Base-by-base conservation (phyloP, 148 eudicot genomes). In the Chenopodium berlandieri region DNA sequence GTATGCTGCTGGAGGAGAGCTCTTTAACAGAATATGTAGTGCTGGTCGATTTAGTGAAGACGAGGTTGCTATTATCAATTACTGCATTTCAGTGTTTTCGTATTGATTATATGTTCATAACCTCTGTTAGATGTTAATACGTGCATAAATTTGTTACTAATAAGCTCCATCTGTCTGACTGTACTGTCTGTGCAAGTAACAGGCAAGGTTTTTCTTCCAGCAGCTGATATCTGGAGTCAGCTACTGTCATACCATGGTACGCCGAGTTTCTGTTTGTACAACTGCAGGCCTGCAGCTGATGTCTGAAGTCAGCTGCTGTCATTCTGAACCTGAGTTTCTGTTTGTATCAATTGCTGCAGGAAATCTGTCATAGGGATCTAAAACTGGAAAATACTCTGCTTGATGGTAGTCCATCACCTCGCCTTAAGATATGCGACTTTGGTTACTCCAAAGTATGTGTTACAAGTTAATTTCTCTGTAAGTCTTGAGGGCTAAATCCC, bases 131-230 rank as follows among this genome's bases (percentile, higher is more conserved):
- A 54, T 66, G 63, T 44, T 47, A 2, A 46, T 46, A 44, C n/a
- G 25, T 32, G 73, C 34, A 68, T 23, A 25, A 40, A 25, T 20
- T 56, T 14, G 25, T 63, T 46, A 47, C 46, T 13, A 17, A 17
- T 5, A 5, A 6, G 44, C 44, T 5, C 44, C 44, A 1, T 81
- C 73, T 70, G 31, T 52, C 67, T 9, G 3, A 14, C 25, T 78
- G 13, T 30, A 56, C 23, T 3, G 19, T 37, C 50, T 58, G 25
- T 66, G 72, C 77, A 9, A 25, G 65, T 52, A 37, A 81, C 87
- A 94, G 98, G 97, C 94, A 34, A 88, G 98, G 23, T 94, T 90
- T 82, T 94, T 93, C 92, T 94, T 91, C 82, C 98, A 94, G 86
- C 98, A 94, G 89, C 92, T 94, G 71, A 89, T 94, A 80, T 94